phyloP scores from a whole-genome alignment of 2,329 filamentous ascomycete species.

The Pyrenophora teres region DNA sequence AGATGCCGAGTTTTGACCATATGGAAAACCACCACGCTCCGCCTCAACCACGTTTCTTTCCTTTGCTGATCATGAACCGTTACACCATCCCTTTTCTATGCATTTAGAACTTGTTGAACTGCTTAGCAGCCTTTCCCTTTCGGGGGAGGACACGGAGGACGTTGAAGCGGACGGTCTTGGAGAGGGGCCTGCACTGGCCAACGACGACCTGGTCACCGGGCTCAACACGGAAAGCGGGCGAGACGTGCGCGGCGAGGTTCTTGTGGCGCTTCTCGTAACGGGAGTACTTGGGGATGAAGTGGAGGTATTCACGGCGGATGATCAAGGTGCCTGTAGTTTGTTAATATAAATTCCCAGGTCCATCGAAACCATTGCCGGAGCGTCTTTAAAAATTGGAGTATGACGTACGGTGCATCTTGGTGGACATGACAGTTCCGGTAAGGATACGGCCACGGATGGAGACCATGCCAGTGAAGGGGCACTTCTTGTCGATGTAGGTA shows the following conservation, averaged over 20 bases:
- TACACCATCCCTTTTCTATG: conserved; percentile 32
- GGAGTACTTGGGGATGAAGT: conserved; percentile 99
- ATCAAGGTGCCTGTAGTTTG: conserved; percentile 69
- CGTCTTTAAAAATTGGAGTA: background rate
- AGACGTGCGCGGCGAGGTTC: conserved; percentile 99
- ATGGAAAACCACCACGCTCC: conserved; percentile 42
- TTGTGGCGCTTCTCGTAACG: conserved; percentile 99
- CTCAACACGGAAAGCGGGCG: conserved; percentile 99
- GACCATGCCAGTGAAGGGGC: conserved; percentile 98
- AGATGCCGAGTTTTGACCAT: conserved; percentile 47
- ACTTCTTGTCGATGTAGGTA: conserved; percentile 99
- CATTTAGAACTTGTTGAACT: conserved; percentile 96
- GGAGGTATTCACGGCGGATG: conserved; percentile 99
- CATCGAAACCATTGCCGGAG: conserved; percentile 2
- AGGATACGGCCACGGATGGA: conserved; percentile 99
- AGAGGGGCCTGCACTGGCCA: conserved; percentile 98
- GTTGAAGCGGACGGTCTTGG: conserved; percentile 99
- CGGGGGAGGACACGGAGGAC: conserved; percentile 97
- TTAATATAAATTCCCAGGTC: conserved; percentile 26
- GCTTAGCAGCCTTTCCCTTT: conserved; percentile 96
- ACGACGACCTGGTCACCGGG: conserved; percentile 99
- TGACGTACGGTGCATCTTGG: conserved; percentile 94
- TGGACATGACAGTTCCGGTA: conserved; percentile 97
- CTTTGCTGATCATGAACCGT: conserved; percentile 36
- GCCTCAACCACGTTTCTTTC: conserved; percentile 30